Evolutionary conservation across 805 yeast genomes (phyloP), one percentile per base, ranked within the genome.

Genomic region (Starmerella apis): DNA sequence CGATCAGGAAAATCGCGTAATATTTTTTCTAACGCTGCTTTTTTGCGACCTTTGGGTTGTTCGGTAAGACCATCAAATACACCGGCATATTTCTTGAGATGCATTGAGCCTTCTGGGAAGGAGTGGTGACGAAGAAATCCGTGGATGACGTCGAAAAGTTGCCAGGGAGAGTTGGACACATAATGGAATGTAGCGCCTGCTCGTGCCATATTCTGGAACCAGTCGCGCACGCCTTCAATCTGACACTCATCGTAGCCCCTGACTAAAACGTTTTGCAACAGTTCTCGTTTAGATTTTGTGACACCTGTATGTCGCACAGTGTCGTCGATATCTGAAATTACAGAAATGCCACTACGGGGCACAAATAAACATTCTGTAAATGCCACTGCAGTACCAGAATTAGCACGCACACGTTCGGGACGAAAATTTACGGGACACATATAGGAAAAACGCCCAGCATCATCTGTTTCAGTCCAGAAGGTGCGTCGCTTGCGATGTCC

Each of bases 121-220:
- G 74, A 70, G 31, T 71, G 74, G 35, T 65, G 61, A 16, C 68
- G 65, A 59, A 86, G 71, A 59, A 78, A 86, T 38, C 78, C 77
- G 22, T 67, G 59, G 16, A 84, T 74, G 6, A 77, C 71, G 18
- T 78, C 73, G 63, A 73, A 87, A 22, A 92, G 68, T 65, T 92
- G 97, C 79, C 94, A 84, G 0, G 99, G 99, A 1, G 94, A 80
- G 66, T 94, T 92, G 7, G 96, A 88, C 2, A 94, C 97, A 63
- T 90, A 94, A 64, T 88, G 95, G 60, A 90, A 78, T n/a, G 78
- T 70, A 3, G 80, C 73, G 38, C 78, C 72, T 11, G 72, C 62
- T 36, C 61, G 66, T 14, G 65, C 65, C 33, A 88, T 62, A n/a
- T 68, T 66, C 8, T 70, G 69, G 61, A 77, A 86, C 87, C 95